phyloP scores from a whole-genome alignment of 1,139 yeast genomes.

The Lodderomyces metapsilosis region DNA sequence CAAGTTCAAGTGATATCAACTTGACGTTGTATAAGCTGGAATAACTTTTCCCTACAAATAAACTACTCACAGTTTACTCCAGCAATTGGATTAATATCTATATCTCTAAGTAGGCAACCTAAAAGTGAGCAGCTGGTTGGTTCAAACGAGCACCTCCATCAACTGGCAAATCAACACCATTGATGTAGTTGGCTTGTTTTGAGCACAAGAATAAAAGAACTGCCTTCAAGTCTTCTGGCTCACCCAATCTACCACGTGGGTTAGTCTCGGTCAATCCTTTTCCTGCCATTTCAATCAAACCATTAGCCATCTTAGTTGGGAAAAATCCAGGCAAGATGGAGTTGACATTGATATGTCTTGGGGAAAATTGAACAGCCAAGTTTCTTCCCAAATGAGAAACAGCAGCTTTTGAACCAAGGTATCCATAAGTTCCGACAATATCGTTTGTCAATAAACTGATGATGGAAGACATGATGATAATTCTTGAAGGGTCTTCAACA shows the following conservation, averaged over 20 bases:
- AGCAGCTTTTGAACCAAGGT: constrained; percentile 76
- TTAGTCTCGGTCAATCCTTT: constrained; percentile 47
- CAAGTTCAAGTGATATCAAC: background rate
- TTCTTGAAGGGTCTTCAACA: constrained; percentile 60
- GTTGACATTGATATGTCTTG: constrained; percentile 65
- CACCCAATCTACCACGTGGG: constrained; percentile 68
- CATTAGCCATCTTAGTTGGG: constrained; percentile 76
- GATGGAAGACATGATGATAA: constrained; percentile 67
- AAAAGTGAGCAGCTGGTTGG: constrained; percentile 20
- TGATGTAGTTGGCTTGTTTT: constrained; percentile 58
- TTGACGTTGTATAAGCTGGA: background rate
- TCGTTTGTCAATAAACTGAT: constrained; percentile 49
- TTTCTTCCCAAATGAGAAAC: constrained; percentile 67
- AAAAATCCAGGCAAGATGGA: constrained; percentile 77
- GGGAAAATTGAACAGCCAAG: constrained; percentile 64
- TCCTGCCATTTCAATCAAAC: constrained; percentile 57
- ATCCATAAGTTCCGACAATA: constrained; percentile 60
- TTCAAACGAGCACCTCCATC: constrained; percentile 63
- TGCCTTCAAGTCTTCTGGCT: constrained; percentile 57
- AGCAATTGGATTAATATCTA: background rate
- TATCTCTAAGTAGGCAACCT: background rate
- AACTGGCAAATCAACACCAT: constrained; percentile 70
- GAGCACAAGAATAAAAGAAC: constrained; percentile 62
- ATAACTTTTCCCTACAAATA: background rate
- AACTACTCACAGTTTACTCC: background rate